Base-by-base conservation (phyloP, 176 grass and related monocot genomes). In the Leersia perrieri region DNA sequence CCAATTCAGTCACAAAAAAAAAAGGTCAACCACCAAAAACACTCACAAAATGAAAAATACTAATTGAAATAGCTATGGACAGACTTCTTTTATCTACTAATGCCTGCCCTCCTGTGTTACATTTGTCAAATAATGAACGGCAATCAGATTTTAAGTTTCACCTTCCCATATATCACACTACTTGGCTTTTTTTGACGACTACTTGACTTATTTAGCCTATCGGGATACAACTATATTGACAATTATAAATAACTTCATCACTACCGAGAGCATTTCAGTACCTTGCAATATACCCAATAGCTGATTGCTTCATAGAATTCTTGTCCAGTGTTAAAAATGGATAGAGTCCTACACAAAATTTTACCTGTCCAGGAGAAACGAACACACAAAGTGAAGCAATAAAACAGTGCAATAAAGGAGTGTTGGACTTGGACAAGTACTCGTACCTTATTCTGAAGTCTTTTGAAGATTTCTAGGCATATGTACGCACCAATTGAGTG, bases 401-500 rank as follows among this genome's bases (percentile, higher is more conserved):
- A 57, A 75, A 11, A 23, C 28, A 49, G n/a, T 40, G n/a, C 33
- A 76, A 32, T 53, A 85, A 66, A 66, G 11, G 33, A 81, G 10
- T 31, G 36, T 9, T 1, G 63, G 22, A 61, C 27, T 42, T 73
- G 25, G 77, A 16, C 53, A 20, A 63, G 33, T 72, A 72, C 44
- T 18, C 32, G 26, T 51, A 94, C 95, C 95, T 92, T 91, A 36
- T 89, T 86, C 42, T 87, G 92, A 68, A 91, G 60, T 63, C 86
- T 91, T 68, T 94, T 94, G 58, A 94, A 98, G 74, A 94, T 78
- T 85, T 98, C 88, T 70, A 98, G 45, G 67, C 85, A 81, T 81
- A 98, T 92, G 74, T 92, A 92, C 7, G 90, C 84, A 66, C 95
- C 95, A 89, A 98, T 98, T 32, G 95, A 98, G 91, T 98, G 95